Conservation (phyloP, 139 green algal genomes). For the Gonium pectorale region DNA sequence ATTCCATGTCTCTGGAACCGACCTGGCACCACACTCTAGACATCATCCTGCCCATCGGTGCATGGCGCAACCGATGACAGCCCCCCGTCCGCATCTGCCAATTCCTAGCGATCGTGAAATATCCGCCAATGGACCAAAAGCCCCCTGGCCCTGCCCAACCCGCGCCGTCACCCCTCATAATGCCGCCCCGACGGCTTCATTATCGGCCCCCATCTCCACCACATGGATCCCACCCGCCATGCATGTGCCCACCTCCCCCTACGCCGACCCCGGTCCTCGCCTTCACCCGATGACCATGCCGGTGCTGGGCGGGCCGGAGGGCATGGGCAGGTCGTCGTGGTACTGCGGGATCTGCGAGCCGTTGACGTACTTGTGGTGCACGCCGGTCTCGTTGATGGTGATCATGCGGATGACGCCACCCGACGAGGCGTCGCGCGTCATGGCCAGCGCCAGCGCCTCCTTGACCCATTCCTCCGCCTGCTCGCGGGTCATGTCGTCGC, state of each 20-base stretch:
- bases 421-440: conserved; percentile 83
- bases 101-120: too few relatives aligned
- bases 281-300: conserved; percentile 32
- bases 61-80: too few relatives aligned
- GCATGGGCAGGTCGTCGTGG: conserved; percentile 29
- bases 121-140: too few relatives aligned
- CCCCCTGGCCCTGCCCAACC: too few relatives aligned
- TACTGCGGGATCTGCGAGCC: conserved; percentile 42
- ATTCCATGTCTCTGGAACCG: too few relatives aligned
- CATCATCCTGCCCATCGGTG: too few relatives aligned
- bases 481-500: conserved; percentile 80
- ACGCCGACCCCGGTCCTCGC: background rate
- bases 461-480: conserved; percentile 85
- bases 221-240: too few relatives aligned
- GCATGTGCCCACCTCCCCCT: background rate
- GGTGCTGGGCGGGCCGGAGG: background rate
- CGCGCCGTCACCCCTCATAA: too few relatives aligned
- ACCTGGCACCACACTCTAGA: too few relatives aligned
- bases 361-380: conserved; percentile 55
- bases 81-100: too few relatives aligned
- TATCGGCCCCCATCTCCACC: too few relatives aligned
- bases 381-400: conserved; percentile 75
- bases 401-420: conserved; percentile 87
- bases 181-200: too few relatives aligned
- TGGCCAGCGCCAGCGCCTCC: conserved; percentile 83